Base-by-base conservation (phyloP, 2,329 filamentous ascomycete species). In the Ascochyta rabiei region DNA sequence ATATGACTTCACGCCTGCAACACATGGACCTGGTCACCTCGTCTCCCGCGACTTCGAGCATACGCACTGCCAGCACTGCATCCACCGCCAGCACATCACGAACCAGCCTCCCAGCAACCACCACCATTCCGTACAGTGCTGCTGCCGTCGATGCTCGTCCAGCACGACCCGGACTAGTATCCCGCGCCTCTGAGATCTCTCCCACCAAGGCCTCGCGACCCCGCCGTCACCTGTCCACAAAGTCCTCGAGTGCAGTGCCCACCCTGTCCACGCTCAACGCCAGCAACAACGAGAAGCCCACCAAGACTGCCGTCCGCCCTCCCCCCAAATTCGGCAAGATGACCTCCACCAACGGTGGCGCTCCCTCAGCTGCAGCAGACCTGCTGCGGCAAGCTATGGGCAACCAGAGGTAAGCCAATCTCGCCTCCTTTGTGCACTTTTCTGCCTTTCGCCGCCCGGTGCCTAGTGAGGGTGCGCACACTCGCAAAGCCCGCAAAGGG, bases 381-480 rank as follows among this genome's bases (percentile, higher is more conserved):
- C 74, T 85, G 72, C 75, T 85, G 67, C 80, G 83, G 67, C 84
- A 86, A 74, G 79, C 82, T 55, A 80, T 83, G 73, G 74, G 81
- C 71, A 50, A 56, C 48, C 82, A 82, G 69, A 82, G 80, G 84
- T 86, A 80, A 80, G 82, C 62, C 26, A 24, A 21, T 44, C 50
- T 41, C 41, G 26, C 6, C 10, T 46, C 31, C 48, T 34, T 44
- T 48, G 35, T 48, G 45, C 52, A 26, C 43, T 40, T 46, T 42
- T 42, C 33, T 48, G 46, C 45, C 41, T 40, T 28, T 42, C 24
- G 44, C 49, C 37, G 35, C 35, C 41, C 40, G 18, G 43, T 46
- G 24, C 12, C 28, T 30, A 30, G 43, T 48, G 48, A 56, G 47
- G 26, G 31, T 30, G 41, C 34, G 46, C 28, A 10, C 26, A 28